phyloP scores from a whole-genome alignment of 139 green algal genomes.

The Chara braunii region DNA sequence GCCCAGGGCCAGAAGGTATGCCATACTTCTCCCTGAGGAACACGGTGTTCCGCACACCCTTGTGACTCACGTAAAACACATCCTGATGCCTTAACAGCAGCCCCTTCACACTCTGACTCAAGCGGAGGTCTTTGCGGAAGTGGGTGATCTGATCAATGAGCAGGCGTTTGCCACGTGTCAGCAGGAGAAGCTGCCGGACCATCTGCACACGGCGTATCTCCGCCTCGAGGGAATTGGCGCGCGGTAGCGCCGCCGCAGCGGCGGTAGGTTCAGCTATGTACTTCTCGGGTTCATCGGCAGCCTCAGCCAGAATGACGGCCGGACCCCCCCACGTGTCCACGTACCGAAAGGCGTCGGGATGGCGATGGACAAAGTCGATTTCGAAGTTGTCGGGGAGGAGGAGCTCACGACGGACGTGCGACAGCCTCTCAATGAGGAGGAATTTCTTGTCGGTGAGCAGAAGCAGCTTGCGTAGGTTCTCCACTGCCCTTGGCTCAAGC shows the following conservation, averaged over 20 bases:
- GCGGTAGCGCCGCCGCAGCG: not conserved
- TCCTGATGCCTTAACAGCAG: constrained; percentile 27
- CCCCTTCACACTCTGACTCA: not conserved
- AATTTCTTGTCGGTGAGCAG: no score
- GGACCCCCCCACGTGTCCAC: no score
- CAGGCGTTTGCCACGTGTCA: constrained; percentile 29
- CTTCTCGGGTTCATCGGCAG: constrained; percentile 5
- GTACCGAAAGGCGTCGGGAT: no score
- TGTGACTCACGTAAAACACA: constrained; percentile 32
- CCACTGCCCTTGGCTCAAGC: no score
- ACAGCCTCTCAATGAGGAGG: no score
- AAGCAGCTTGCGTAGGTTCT: no score
- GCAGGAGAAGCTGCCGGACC: constrained; percentile 22
- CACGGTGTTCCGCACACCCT: constrained; percentile 20
- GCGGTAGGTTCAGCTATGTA: constrained; percentile 7
- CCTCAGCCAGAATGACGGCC: no score
- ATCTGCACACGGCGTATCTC: constrained; percentile 20
- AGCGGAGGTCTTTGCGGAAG: constrained; percentile 28
- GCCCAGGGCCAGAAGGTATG: no score
- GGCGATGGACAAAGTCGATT: no score
- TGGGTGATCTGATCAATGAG: constrained; percentile 35
- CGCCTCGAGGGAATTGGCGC: not conserved
- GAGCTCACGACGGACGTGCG: no score
- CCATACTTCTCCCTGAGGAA: constrained; percentile 31
- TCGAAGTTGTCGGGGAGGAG: no score